These are phyloP conservation scores for Byssochlamys sp. DNA, from an alignment of 2,329 filamentous ascomycete genomes.

Conservation along the genomic window DNA sequence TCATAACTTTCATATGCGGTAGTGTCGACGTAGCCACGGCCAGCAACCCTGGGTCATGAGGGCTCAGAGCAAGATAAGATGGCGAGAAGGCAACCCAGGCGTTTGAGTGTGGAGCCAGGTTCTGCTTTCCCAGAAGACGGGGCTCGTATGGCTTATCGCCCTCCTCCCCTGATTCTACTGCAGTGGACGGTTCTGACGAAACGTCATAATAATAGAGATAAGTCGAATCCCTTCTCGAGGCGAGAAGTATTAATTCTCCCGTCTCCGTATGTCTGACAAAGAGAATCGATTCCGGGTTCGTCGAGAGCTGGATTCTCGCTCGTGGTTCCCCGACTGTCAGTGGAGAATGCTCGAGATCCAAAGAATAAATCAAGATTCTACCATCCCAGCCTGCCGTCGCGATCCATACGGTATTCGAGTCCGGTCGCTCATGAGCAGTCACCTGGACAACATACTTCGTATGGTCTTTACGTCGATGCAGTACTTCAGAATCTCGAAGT, in stretches of 20 bases:
- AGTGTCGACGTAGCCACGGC: slow-evolving; percentile 53
- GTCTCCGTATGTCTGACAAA: slow-evolving; percentile 45
- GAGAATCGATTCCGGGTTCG: slow-evolving; percentile 49
- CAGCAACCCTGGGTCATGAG: slow-evolving; percentile 44
- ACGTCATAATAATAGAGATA: slow-evolving; percentile 47
- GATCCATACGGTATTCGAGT: slow-evolving; percentile 27
- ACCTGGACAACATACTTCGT: slow-evolving; percentile 51
- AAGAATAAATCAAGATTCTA: slow-evolving; percentile 45
- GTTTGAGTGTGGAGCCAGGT: slow-evolving; percentile 53
- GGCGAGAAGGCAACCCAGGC: slow-evolving; percentile 57
- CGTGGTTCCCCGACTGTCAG: slow-evolving; percentile 17
- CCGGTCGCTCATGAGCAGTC: slow-evolving; percentile 27
- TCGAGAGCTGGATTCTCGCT: slow-evolving; percentile 25
- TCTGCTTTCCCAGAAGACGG: slow-evolving; percentile 46
- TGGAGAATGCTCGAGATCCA: slow-evolving; percentile 5
- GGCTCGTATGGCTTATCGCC: slow-evolving; percentile 15
- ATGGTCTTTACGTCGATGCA: slow-evolving; percentile 48
- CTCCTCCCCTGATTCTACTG: neutral
- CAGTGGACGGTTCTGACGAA: slow-evolving; percentile 3
- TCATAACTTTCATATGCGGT: slow-evolving; percentile 54
- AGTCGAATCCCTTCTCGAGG: slow-evolving; percentile 50
- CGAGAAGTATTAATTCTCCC: slow-evolving; percentile 40
- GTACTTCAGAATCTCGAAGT: slow-evolving; percentile 33
- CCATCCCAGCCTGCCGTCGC: slow-evolving; percentile 55
- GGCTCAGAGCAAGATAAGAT: slow-evolving; percentile 47